Base-by-base conservation (phyloP, 179 eudicot genomes). In the Pouteria campechiana region DNA sequence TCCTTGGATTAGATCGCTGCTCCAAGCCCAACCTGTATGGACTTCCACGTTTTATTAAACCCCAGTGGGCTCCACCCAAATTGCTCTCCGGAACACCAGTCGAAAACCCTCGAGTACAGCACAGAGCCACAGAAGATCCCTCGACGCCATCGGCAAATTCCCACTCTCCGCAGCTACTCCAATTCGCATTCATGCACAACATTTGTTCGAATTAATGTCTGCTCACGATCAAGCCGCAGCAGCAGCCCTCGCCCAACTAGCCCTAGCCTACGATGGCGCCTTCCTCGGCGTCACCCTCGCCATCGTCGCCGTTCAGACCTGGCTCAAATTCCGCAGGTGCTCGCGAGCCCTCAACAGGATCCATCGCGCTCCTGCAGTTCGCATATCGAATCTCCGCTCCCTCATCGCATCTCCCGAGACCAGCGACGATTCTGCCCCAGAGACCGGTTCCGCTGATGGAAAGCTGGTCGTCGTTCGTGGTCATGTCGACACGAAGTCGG, bases 261-360 rank as follows among this genome's bases (percentile, higher is more conserved):
- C 74, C 6, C 43, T 79, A 22, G 84, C 78, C 7, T 87, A 72
- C 17, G 96, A 90, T 70, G 98, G 98, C 6, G 94, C 92, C 0
- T 49, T 79, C 3, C 63, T 82, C 32, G 98, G 98, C 37, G 7
- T 82, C 24, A 72, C 76, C 70, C 58, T 87, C 8, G 88, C 92
- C 10, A 82, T 66, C 63, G 68, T 75, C 1, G 92, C 96, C 0
- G 61, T 74, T 2, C 78, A 83, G 0, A 72, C 68, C 63, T 17
- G 79, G 43, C 32, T 76, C 32, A 69, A 69, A 19, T 69, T 57
- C 68, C 41, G 37, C 13, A 38, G 74, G 58, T 30, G 72, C 2
- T 76, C 92, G 5, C 72, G 92, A 38, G 90, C 98, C 22, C 64
- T 82, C 9, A 69, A 61, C 3, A 62, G 67, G 48, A 71, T 90